Evolutionary conservation across 2,329 filamentous ascomycete species (phyloP).

Genomic region (Nigrospora sphaerica): DNA sequence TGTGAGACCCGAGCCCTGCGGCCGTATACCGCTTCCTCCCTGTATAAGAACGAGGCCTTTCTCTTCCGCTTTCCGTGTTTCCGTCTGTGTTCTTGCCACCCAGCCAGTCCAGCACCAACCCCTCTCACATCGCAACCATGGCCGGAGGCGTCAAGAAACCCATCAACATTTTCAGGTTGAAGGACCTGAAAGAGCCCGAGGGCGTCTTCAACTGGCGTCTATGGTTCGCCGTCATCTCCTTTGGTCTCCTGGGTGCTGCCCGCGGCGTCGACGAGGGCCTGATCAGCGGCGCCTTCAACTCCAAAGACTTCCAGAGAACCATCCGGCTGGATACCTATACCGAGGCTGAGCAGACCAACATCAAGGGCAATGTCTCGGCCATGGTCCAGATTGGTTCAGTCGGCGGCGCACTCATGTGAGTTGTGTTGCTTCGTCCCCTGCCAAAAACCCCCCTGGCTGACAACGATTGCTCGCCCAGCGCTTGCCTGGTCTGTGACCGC

Average conservation of each 20-base stretch:
- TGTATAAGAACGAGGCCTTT: too few relatives aligned
- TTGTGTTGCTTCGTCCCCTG: slow-evolving; percentile 16
- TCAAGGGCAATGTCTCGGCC: slow-evolving; percentile 68
- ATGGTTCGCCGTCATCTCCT: slow-evolving; percentile 69
- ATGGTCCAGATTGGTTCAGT: slow-evolving; percentile 80
- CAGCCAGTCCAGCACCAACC: too few relatives aligned
- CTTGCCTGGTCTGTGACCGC: slow-evolving; percentile 51
- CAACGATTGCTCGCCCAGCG: slow-evolving; percentile 26
- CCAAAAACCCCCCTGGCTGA: not conserved
- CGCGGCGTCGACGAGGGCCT: slow-evolving; percentile 76
- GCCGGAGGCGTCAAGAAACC: slow-evolving; percentile 24
- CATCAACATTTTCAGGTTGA: slow-evolving; percentile 54
- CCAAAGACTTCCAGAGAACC: slow-evolving; percentile 52
- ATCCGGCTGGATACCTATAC: slow-evolving; percentile 51
- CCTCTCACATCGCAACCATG: slow-evolving; percentile 7
- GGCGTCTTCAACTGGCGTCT: slow-evolving; percentile 72
- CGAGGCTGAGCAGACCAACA: slow-evolving; percentile 51
- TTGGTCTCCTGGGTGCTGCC: slow-evolving; percentile 69
- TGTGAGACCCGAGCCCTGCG: too few relatives aligned
- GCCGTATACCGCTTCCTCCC: too few relatives aligned
- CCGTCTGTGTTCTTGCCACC: too few relatives aligned
- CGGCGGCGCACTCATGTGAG: slow-evolving; percentile 56
- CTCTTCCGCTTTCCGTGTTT: too few relatives aligned
- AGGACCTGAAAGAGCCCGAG: slow-evolving; percentile 57
- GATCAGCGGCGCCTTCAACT: slow-evolving; percentile 64